Evolutionary conservation across 352 stramenopile species (phyloP), one percentile per base, ranked within the genome.

Genomic region (Pythium phragmiticola): DNA sequence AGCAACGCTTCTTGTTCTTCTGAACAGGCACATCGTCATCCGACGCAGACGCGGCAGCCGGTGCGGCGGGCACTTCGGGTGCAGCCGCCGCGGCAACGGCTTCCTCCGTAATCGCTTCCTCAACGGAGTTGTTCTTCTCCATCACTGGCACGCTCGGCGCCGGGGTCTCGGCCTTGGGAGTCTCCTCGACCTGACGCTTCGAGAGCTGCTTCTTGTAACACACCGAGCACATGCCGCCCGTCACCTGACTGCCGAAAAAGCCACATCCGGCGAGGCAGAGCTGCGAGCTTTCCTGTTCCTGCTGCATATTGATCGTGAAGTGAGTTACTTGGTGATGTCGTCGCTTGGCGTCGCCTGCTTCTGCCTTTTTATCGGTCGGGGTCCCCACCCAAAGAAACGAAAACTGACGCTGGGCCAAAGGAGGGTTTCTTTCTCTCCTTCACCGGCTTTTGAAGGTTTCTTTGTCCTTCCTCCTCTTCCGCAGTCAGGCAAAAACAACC

Each of bases 1-100:
- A 96, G 79, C 90, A 97, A 28, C 87, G 82, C 65, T 92, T 94
- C 62, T 90, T 88, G 75, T 96, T 97, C 74, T 92, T 96, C 77
- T 97, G 90, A 48, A 92, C 74, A 23, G 69, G 63, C 50, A 79
- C 82, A 19, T 74, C 72, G 5, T 72, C 62, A 12, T 69, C 52
- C 0, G 50, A 48, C 0, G 50, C 55, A 9, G 60, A 47, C 43
- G 74, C 72, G 6, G 76, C 76, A 34, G 58, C 57, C 0, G 65
- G 39, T 17, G 54, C 39, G 16, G 54, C 58, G 3, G 26, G 26
- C 7, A 41, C 65, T 6, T 68, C 65, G 11, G 60, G 51, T 0
- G 43, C 53, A 8, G 57, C 43, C 19, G 28, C n/a, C 9, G 34
- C 51, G 7, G 43, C 63, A 33, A 37, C 52, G 2, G 12, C 55